Evolutionary conservation across 805 yeast species (phyloP).

Genomic region (Hermanozyma aechmeae): DNA sequence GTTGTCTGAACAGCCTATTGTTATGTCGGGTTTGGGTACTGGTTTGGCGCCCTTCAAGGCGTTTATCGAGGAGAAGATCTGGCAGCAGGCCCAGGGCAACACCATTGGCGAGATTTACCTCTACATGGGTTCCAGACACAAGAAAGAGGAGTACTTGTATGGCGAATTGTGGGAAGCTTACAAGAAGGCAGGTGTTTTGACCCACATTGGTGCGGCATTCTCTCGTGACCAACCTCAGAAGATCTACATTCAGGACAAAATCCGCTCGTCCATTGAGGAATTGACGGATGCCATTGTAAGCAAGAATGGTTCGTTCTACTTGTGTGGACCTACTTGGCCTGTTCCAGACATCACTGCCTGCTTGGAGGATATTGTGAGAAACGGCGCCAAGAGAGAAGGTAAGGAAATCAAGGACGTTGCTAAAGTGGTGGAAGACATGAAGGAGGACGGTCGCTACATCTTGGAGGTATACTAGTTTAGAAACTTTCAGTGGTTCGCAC

Average conservation of each 20-base stretch:
- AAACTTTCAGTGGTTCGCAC: background rate
- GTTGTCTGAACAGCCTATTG: conserved; percentile 76
- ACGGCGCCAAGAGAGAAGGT: conserved; percentile 64
- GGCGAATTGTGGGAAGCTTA: conserved; percentile 98
- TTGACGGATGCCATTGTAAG: conserved; percentile 72
- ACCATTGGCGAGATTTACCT: conserved; percentile 84
- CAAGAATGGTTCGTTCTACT: conserved; percentile 81
- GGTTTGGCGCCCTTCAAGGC: conserved; percentile 99
- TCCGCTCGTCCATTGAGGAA: conserved; percentile 63
- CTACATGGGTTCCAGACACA: conserved; percentile 91
- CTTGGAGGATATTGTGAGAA: conserved; percentile 65
- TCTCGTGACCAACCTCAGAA: conserved; percentile 95
- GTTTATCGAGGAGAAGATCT: conserved; percentile 86
- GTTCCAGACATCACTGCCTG: conserved; percentile 94
- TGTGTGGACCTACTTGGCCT: conserved; percentile 99
- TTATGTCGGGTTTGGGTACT: conserved; percentile 96
- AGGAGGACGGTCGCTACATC: conserved; percentile 86
- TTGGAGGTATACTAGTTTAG: conserved; percentile 73
- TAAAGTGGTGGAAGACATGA: conserved; percentile 82
- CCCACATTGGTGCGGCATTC: conserved; percentile 96
- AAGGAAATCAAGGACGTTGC: conserved; percentile 55
- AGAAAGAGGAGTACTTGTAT: conserved; percentile 87
- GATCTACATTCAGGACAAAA: conserved; percentile 90
- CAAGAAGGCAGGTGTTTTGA: conserved; percentile 81
- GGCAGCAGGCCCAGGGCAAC: conserved; percentile 84